These are phyloP conservation scores for Peronospora tabacina DNA, from an alignment of 352 stramenopile genomes.

Conservation along the genomic window DNA sequence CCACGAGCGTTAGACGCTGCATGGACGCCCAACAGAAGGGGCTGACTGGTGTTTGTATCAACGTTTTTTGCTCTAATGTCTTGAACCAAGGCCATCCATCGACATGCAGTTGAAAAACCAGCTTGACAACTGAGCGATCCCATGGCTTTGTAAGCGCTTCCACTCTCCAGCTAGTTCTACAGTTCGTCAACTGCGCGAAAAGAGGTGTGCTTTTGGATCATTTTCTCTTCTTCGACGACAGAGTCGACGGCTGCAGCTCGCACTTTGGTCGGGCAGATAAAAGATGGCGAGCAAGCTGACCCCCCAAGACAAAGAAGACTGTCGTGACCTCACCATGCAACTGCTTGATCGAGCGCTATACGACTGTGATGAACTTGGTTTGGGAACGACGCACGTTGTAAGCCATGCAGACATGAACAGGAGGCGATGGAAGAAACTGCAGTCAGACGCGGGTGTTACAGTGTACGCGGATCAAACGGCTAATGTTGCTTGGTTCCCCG, in stretches of 20 bases:
- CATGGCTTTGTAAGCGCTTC: slow-evolving; percentile 1
- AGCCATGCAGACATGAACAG: slow-evolving; percentile 13
- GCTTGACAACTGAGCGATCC: slow-evolving; percentile 6
- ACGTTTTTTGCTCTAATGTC: no score
- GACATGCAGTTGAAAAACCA: no score
- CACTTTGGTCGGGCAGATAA: not conserved
- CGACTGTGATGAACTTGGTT: slow-evolving; percentile 23
- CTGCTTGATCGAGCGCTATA: slow-evolving; percentile 22
- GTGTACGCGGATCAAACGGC: slow-evolving; percentile 19
- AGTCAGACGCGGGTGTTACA: slow-evolving; percentile 20
- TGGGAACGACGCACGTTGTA: slow-evolving; percentile 6
- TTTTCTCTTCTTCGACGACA: slow-evolving; percentile 6
- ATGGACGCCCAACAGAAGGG: no score
- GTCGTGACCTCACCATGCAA: slow-evolving; percentile 20
- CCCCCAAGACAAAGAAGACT: slow-evolving; percentile 15
- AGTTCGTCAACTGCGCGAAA: not conserved
- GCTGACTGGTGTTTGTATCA: no score
- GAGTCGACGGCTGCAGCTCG: not conserved
- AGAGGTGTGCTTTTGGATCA: not conserved
- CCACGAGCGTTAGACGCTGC: no score
- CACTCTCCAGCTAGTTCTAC: slow-evolving; percentile 1
- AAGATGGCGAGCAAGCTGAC: slow-evolving; percentile 17
- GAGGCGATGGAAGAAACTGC: slow-evolving; percentile 22
- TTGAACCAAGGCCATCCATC: no score
- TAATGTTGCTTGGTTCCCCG: slow-evolving; percentile 14